A percentile compares a stretch with the other conserved stretches of the same genome.
These are phyloP conservation scores for Populus ilicifolia DNA, from an alignment of 345 rosid species.

Conservation along the genomic window DNA sequence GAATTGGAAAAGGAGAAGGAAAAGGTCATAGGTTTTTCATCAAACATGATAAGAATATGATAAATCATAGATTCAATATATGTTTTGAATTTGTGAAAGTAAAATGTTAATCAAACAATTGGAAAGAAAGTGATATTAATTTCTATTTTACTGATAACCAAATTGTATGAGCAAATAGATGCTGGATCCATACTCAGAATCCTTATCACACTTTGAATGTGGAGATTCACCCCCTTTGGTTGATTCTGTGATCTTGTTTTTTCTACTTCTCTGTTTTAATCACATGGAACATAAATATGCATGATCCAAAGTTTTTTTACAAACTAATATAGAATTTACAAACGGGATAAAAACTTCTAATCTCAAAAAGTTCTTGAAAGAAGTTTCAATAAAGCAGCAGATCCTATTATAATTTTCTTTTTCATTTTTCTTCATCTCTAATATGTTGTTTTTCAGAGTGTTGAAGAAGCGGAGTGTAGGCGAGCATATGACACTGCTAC, in stretches of 20 bases:
- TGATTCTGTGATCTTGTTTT: neutral
- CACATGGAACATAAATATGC: neutral
- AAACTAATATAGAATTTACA: neutral
- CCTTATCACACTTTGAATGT: neutral
- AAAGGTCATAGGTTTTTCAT: neutral
- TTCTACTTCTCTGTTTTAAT: neutral
- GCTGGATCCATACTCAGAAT: neutral
- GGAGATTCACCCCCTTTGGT: neutral
- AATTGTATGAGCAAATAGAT: no score
- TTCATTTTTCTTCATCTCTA: neutral
- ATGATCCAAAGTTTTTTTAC: neutral
- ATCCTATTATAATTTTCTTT: neutral
- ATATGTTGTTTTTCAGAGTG: constrained; percentile 55
- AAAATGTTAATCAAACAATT: neutral
- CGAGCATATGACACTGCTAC: constrained; percentile 82
- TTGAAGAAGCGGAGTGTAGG: constrained; percentile 96
- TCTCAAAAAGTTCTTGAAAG: neutral
- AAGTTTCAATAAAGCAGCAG: neutral
- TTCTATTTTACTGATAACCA: no score
- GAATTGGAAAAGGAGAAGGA: neutral
- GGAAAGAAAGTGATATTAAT: neutral
- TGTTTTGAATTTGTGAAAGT: neutral
- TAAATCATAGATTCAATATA: neutral
- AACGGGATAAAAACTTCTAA: neutral
- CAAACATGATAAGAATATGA: neutral